phyloP scores from a whole-genome alignment of 2,329 filamentous ascomycete species.

The Neodidymelliopsis sp. region DNA sequence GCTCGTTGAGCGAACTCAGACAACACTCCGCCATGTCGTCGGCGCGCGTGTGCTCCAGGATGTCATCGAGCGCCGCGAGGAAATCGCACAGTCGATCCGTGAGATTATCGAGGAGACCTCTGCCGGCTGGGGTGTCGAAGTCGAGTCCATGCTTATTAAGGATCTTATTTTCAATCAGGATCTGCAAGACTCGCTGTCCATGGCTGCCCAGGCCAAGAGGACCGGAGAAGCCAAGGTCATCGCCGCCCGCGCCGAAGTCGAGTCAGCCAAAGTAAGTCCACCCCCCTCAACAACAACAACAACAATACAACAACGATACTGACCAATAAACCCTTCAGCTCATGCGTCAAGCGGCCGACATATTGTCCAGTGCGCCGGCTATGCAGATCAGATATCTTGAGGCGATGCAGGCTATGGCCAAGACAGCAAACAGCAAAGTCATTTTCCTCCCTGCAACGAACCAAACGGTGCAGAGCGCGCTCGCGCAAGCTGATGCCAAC shows the following conservation, averaged over 20 bases:
- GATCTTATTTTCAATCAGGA: constrained; percentile 98
- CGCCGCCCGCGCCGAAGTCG: constrained; percentile 93
- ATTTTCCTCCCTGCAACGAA: constrained; percentile 64
- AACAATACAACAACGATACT: not conserved
- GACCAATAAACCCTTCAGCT: constrained; percentile 70
- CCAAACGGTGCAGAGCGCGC: constrained; percentile 62
- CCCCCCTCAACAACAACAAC: not conserved
- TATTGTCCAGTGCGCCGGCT: constrained; percentile 86
- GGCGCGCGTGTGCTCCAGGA: constrained; percentile 95
- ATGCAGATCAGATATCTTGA: constrained; percentile 85
- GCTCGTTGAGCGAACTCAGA: constrained; percentile 97
- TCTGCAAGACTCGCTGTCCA: constrained; percentile 92
- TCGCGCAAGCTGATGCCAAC: constrained; percentile 58
- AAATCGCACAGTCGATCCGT: constrained; percentile 91
- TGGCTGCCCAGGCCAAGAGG: constrained; percentile 98
- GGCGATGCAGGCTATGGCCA: constrained; percentile 99
- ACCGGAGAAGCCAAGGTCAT: constrained; percentile 99
- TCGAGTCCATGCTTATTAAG: constrained; percentile 99
- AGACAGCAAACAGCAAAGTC: constrained; percentile 86
- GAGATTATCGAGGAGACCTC: constrained; percentile 98
- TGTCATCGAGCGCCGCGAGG: constrained; percentile 97
- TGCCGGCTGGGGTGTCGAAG: constrained; percentile 90
- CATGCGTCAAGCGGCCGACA: constrained; percentile 90
- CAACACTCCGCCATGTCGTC: constrained; percentile 94
- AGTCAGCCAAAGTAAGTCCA: constrained; percentile 74